A percentile compares a stretch with the other conserved stretches of the same genome.
Conservation (phyloP, 805 yeast species). For the Maudiozyma saulgeensis region DNA sequence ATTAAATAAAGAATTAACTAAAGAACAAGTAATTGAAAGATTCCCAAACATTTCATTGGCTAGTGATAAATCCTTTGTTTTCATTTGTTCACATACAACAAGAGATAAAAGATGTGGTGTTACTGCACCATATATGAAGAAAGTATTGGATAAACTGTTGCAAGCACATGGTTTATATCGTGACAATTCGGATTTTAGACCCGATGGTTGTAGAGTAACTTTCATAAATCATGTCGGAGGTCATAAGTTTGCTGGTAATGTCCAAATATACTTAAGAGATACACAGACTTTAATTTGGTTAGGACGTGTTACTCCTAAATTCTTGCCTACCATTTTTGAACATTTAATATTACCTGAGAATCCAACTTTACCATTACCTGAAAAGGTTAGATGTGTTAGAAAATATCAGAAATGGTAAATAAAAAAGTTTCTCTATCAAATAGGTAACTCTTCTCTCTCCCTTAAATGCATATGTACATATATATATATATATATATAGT, state of each 20-base stretch:
- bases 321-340: slow-evolving; percentile 66
- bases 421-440: not conserved
- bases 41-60: slow-evolving; percentile 31
- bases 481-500: not conserved
- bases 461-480: not conserved
- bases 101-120: slow-evolving; percentile 91
- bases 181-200: slow-evolving; percentile 65
- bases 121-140: slow-evolving; percentile 84
- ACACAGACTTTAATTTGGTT: slow-evolving; percentile 62
- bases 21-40: slow-evolving; percentile 22
- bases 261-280: slow-evolving; percentile 55
- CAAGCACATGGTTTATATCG: slow-evolving; percentile 64
- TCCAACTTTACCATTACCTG: slow-evolving; percentile 65
- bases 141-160: slow-evolving; percentile 62
- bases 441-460: not conserved
- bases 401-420: slow-evolving; percentile 32
- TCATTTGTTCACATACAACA: slow-evolving; percentile 82
- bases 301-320: slow-evolving; percentile 74
- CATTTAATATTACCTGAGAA: slow-evolving; percentile 58
- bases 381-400: slow-evolving; percentile 42
- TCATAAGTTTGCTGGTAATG: slow-evolving; percentile 89
- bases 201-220: slow-evolving; percentile 63
- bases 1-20: slow-evolving; percentile 19
- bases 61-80: slow-evolving; percentile 39
- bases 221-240: slow-evolving; percentile 90